Base-by-base conservation (phyloP, 768 basidiomycete species). In the Arthromyces matolae region DNA sequence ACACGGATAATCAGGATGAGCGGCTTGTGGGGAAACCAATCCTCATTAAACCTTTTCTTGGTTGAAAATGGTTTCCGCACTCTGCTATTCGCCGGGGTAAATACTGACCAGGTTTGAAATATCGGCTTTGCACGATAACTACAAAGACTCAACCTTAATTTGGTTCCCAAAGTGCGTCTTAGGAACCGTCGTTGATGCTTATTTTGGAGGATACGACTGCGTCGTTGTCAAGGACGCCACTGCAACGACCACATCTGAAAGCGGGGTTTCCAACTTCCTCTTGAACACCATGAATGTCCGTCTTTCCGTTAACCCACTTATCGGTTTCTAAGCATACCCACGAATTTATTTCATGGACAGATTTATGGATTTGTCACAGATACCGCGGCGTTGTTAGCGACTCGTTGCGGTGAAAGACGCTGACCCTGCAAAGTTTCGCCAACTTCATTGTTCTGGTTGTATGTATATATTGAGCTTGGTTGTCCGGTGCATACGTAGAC, bases 131-230 rank as follows among this genome's bases (percentile, higher is more conserved):
- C 33, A 16, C 1, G 7, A 12, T 13, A 28, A 37, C 19, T 24
- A 8, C 23, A 8, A n/a, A 23, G 27, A 5, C n/a, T n/a, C n/a
- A 2, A 8, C 19, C 34, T 40, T 7, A 43, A n/a, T n/a, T n/a
- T 13, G 29, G 25, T 38, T 43, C 14, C 38, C 19, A 25, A 50
- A 84, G 81, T 84, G 84, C 53, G 83, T 86, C 22, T 64, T 75
- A 9, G 84, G 83, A 3, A 85, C 84, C 1, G 55, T 86, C 24
- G 71, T 76, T 6, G 83, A 84, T 51, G 78, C 81, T 4, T 83
- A 82, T 60, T 84, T 68, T 63, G 71, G 73, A 31, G 84, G 83
- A 10, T 84, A 84, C 56, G 82, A 84, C 54, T 78, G 77, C 54
- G 67, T 86, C 45, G 60, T 81, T 7, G 67, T 85, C 8, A 60